Evolutionary conservation across 2,329 filamentous ascomycete species (phyloP).

Genomic region (Penicillium sp.): DNA sequence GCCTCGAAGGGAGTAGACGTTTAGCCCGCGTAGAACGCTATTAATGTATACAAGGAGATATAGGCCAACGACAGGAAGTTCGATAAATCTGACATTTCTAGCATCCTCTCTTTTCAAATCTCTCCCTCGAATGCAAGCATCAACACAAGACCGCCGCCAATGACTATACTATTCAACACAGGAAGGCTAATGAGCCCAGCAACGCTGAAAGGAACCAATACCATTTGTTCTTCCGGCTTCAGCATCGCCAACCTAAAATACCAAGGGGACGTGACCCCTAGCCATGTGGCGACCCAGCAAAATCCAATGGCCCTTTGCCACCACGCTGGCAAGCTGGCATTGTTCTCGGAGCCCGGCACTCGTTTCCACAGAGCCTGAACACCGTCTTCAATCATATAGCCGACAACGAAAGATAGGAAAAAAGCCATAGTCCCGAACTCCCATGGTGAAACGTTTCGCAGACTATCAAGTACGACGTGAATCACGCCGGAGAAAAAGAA

Average conservation of each 20-base stretch:
- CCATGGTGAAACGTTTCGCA: slow-evolving; percentile 11
- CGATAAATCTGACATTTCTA: no score
- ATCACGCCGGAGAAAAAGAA: slow-evolving; percentile 24
- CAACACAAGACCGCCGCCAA: neutral
- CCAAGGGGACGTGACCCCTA: slow-evolving; percentile 14
- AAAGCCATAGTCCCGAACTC: slow-evolving; percentile 18
- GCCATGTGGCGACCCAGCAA: slow-evolving; percentile 13
- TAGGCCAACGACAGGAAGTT: neutral
- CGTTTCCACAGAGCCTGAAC: slow-evolving; percentile 18
- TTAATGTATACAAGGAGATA: no score
- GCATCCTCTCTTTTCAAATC: neutral
- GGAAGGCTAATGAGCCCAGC: neutral
- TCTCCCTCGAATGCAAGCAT: neutral
- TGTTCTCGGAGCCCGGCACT: neutral
- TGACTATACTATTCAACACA: neutral
- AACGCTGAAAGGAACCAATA: neutral
- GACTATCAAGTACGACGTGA: slow-evolving; percentile 16
- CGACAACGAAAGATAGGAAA: slow-evolving; percentile 20
- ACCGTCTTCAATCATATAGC: slow-evolving; percentile 26
- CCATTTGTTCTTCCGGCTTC: neutral
- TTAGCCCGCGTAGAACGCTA: no score
- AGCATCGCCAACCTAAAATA: slow-evolving; percentile 1
- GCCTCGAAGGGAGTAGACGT: no score
- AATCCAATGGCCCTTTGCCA: slow-evolving; percentile 12
- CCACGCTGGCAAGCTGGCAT: neutral